These are phyloP conservation scores for Excoecaria cochinchinensis DNA, from an alignment of 345 rosid genomes.

Conservation along the genomic window DNA sequence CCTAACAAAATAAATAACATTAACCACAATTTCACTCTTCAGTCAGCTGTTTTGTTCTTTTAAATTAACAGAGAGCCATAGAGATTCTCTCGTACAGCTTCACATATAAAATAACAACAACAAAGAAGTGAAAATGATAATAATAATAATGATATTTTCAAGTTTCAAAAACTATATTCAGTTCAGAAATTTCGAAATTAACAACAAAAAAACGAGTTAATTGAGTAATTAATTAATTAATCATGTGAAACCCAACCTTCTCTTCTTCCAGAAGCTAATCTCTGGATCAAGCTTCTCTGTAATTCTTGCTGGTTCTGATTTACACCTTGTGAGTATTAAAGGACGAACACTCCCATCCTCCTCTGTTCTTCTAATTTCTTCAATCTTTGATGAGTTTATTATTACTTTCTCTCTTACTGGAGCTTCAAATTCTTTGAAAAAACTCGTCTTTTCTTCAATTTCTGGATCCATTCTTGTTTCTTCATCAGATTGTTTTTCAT, in stretches of 20 bases:
- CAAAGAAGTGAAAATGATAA: neutral
- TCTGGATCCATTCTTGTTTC: constrained; percentile 29
- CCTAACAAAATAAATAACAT: neutral
- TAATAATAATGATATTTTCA: neutral
- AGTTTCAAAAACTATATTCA: constrained; percentile 23
- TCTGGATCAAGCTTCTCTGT: constrained; percentile 55
- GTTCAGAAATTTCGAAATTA: constrained; percentile 4
- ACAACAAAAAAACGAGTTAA: neutral
- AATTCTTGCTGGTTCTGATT: constrained; percentile 82
- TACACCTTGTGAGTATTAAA: constrained; percentile 63
- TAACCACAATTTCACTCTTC: constrained; percentile 7
- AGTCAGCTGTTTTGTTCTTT: neutral
- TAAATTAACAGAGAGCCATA: constrained; percentile 26
- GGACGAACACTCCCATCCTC: constrained; percentile 26
- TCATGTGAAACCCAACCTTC: constrained; percentile 62
- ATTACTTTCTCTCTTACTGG: constrained; percentile 10
- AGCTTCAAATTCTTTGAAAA: constrained; percentile 21
- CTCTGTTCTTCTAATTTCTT: constrained; percentile 19
- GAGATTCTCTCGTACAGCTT: constrained; percentile 49
- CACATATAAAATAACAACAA: constrained; percentile 17
- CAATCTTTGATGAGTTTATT: constrained; percentile 23
- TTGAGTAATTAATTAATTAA: constrained; percentile 24
- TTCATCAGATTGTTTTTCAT: constrained; percentile 23
- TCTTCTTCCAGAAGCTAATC: constrained; percentile 43
- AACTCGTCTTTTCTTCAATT: constrained; percentile 21